A percentile compares a stretch with the other conserved stretches of the same genome.
phyloP scores from a whole-genome alignment of 768 basidiomycete species.

The Cubamyces lactineus region DNA sequence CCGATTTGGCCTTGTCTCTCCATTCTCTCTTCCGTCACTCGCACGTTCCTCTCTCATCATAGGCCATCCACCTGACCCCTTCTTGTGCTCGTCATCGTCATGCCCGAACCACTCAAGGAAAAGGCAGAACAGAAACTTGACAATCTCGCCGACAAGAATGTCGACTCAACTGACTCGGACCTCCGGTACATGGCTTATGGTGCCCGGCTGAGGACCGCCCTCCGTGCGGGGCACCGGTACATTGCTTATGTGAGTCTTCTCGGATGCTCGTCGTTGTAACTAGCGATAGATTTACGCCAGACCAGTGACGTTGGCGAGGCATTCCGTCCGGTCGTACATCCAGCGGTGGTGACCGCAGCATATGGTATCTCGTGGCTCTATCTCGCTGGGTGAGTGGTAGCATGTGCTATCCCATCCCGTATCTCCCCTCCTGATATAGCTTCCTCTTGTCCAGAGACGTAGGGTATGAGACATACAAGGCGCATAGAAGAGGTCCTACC shows the following conservation, averaged over 20 bases:
- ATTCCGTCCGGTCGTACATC: conserved; percentile 77
- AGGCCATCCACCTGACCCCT: background rate
- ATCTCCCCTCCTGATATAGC: conserved; percentile 4
- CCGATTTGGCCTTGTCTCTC: conserved; percentile 14
- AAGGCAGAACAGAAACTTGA: conserved; percentile 54
- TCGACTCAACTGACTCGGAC: conserved; percentile 67
- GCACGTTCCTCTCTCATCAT: conserved; percentile 12
- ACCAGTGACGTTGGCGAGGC: conserved; percentile 86
- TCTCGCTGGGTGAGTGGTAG: conserved; percentile 55
- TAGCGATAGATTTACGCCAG: conserved; percentile 41
- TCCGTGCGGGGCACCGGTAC: conserved; percentile 71
- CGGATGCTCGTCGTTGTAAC: background rate
- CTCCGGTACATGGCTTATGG: conserved; percentile 77
- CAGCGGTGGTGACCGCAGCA: conserved; percentile 71
- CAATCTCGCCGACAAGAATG: conserved; percentile 63
- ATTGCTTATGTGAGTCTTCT: conserved; percentile 70
- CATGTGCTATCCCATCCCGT: conserved; percentile 6
- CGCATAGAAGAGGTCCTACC: conserved; percentile 66
- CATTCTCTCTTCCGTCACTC: conserved; percentile 4
- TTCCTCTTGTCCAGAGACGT: conserved; percentile 54
- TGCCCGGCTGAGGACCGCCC: conserved; percentile 74
- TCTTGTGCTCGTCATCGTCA: background rate
- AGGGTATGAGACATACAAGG: conserved; percentile 81
- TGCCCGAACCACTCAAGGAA: conserved; percentile 27
- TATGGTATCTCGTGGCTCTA: conserved; percentile 87